These are phyloP conservation scores for Entomortierella beljakovae DNA, from an alignment of 192 early-diverging fungal genomes.

Conservation along the genomic window DNA sequence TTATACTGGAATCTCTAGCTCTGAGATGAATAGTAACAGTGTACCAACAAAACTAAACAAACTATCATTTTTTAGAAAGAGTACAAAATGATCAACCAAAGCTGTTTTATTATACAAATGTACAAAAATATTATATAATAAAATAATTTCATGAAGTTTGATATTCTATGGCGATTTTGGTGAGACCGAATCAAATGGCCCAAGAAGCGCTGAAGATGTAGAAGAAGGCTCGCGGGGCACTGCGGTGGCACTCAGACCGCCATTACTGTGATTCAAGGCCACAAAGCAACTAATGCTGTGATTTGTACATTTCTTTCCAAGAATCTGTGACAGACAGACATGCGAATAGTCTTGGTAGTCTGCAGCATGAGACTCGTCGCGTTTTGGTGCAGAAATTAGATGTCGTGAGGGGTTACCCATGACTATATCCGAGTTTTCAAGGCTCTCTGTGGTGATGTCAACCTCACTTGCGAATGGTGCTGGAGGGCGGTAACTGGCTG, in stretches of 20 bases:
- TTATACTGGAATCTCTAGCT: slow-evolving; percentile 25
- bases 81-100: slow-evolving; percentile 21
- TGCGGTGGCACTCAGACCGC: slow-evolving; percentile 24
- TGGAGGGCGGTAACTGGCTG: slow-evolving; percentile 41
- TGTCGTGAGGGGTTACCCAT: slow-evolving; percentile 2
- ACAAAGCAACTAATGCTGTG: slow-evolving; percentile 53
- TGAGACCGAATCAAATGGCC: neutral
- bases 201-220: neutral
- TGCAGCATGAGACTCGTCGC: slow-evolving; percentile 18
- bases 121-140: neutral
- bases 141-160: neutral
- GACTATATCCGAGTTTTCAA: slow-evolving; percentile 22
- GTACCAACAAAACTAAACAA: slow-evolving; percentile 34
- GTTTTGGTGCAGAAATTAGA: slow-evolving; percentile 41
- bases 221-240: slow-evolving; percentile 7
- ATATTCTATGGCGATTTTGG: slow-evolving; percentile 1
- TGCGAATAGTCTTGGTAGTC: slow-evolving; percentile 50
- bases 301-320: slow-evolving; percentile 43
- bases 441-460: slow-evolving; percentile 31
- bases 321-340: slow-evolving; percentile 38
- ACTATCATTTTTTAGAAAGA: slow-evolving; percentile 48
- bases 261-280: slow-evolving; percentile 45
- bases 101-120: neutral
- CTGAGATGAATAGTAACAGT: slow-evolving; percentile 20
- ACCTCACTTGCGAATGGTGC: slow-evolving; percentile 43